Percentiles rank a stretch among this genome's conserved stretches.
Conservation (phyloP, 2,329 filamentous ascomycete species). For the Diaporthe citriasiana region DNA sequence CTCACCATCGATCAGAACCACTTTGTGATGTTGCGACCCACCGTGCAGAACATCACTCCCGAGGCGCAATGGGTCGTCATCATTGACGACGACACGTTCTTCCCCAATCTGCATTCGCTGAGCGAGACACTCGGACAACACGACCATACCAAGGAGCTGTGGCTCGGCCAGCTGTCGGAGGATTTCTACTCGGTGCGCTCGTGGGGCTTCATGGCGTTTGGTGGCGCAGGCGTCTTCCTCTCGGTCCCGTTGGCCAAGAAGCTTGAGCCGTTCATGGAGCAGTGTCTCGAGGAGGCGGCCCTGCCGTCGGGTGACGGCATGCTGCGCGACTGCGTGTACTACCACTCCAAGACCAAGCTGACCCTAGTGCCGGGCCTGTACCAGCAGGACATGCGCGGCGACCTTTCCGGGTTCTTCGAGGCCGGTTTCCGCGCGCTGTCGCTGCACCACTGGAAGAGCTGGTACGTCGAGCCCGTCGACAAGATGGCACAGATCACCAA, state of each 20-base stretch:
- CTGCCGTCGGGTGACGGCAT: constrained; percentile 65
- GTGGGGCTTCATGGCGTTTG: constrained; percentile 72
- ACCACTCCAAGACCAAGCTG: constrained; percentile 66
- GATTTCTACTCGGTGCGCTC: constrained; percentile 63
- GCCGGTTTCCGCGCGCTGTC: constrained; percentile 67
- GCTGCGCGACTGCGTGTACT: constrained; percentile 69
- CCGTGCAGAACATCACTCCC: constrained; percentile 59
- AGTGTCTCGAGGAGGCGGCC: constrained; percentile 58
- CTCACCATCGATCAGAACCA: constrained; percentile 67
- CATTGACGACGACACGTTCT: constrained; percentile 76
- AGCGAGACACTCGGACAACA: constrained; percentile 61
- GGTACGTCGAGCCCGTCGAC: constrained; percentile 66
- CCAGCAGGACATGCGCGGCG: constrained; percentile 69
- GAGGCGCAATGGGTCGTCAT: constrained; percentile 68
- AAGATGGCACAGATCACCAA: constrained; percentile 63
- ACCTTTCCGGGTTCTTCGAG: constrained; percentile 73
- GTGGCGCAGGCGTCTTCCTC: constrained; percentile 72
- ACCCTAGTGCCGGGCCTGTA: constrained; percentile 68
- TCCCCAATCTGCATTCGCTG: constrained; percentile 67
- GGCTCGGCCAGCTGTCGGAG: constrained; percentile 71
- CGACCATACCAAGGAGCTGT: constrained; percentile 63
- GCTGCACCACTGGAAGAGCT: constrained; percentile 75
- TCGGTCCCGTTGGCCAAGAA: constrained; percentile 65
- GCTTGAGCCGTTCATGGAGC: constrained; percentile 61
- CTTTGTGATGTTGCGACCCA: constrained; percentile 67